Conservation (phyloP, 2,329 filamentous ascomycete species). For the Cladophialophora bantiana region DNA sequence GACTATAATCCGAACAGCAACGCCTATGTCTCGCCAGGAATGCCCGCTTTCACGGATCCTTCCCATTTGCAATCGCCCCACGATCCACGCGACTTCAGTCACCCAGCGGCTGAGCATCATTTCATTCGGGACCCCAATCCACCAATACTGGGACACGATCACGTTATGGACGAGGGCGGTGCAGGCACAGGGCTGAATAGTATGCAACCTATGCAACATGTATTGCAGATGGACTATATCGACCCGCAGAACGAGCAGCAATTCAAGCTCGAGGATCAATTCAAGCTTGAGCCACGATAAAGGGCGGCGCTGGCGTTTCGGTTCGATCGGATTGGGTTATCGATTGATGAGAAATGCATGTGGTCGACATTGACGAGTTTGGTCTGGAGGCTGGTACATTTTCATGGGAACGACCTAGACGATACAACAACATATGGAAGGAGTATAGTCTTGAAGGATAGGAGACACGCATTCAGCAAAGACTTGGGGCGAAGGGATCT, state of each 20-base stretch:
- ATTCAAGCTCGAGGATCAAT: conserved; percentile 31
- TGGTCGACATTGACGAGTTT: neutral
- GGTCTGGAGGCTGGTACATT: neutral
- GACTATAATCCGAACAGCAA: conserved; percentile 35
- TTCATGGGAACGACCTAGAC: neutral
- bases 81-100: conserved; percentile 36
- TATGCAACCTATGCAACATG: conserved; percentile 41
- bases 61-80: conserved; percentile 35
- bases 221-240: conserved; percentile 41
- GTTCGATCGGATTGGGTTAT: conserved; percentile 33
- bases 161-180: conserved; percentile 39
- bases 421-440: neutral
- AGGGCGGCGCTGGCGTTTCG: conserved; percentile 38
- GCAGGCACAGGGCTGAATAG: conserved; percentile 38
- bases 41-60: conserved; percentile 35
- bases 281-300: conserved; percentile 32
- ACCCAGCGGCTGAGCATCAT: conserved; percentile 32
- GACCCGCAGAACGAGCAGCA: conserved; percentile 32
- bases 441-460: neutral
- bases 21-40: conserved; percentile 33
- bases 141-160: conserved; percentile 31
- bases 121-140: conserved; percentile 32
- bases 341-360: conserved; percentile 5
- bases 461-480: neutral
- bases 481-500: neutral